phyloP scores from a whole-genome alignment of 495 filamentous ascomycete species.

The Podospora pseudocomata region DNA sequence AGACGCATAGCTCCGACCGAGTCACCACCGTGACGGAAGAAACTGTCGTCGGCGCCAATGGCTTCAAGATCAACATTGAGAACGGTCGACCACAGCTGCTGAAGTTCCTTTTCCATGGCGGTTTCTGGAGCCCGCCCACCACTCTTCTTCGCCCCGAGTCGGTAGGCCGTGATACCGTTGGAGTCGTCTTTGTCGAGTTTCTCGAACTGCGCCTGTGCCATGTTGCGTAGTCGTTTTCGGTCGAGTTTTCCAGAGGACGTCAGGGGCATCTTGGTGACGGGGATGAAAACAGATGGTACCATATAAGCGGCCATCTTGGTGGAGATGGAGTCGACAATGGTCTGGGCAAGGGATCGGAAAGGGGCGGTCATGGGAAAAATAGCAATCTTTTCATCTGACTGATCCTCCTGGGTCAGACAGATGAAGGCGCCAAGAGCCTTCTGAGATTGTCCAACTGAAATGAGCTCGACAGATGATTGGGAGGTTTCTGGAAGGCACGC shows the following conservation, averaged over 20 bases:
- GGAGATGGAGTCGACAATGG: conserved; percentile 3
- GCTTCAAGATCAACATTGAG: conserved; percentile 24
- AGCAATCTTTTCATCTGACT: neutral
- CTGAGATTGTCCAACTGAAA: conserved; percentile 2
- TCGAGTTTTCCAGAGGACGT: conserved; percentile 54
- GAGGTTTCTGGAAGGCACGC: conserved; percentile 17
- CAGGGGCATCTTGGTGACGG: conserved; percentile 48
- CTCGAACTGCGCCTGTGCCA: conserved; percentile 11
- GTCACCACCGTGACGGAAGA: conserved; percentile 65
- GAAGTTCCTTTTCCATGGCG: conserved; percentile 27
- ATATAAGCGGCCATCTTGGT: conserved; percentile 42
- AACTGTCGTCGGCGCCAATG: conserved; percentile 56
- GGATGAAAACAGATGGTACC: conserved; percentile 53
- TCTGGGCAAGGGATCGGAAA: conserved; percentile 8
- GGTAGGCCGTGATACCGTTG: conserved; percentile 14
- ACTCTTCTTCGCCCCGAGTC: neutral
- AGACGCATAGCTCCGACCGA: conserved; percentile 67
- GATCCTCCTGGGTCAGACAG: neutral
- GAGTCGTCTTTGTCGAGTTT: neutral
- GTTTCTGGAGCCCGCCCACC: conserved; percentile 14
- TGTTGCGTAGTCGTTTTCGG: conserved; percentile 21
- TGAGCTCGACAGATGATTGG: conserved; percentile 20
- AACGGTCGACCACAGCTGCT: conserved; percentile 30
- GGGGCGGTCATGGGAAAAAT: conserved; percentile 18
- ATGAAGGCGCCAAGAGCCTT: conserved; percentile 24